Conservation (phyloP, 805 yeast genomes). For the Barnettozyma botsteinii region DNA sequence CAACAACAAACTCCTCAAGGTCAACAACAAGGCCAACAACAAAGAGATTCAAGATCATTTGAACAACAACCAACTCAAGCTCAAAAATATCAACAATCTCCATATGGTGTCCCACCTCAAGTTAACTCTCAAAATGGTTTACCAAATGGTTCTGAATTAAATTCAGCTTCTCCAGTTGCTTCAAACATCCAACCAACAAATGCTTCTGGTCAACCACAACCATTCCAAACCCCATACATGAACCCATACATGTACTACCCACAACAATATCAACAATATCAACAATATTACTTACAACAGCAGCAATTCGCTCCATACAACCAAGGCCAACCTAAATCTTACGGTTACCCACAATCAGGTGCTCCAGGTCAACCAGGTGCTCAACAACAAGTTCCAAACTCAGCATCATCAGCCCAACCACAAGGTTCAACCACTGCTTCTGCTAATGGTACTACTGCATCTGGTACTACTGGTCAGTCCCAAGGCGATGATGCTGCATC, state of each 20-base stretch:
- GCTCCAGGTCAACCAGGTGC: conserved; percentile 8
- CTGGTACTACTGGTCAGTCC: conserved; percentile 11
- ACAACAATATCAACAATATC: conserved; percentile 14
- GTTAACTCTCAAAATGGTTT: conserved; percentile 12
- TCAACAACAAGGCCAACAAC: conserved; percentile 10
- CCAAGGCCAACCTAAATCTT: conserved; percentile 20
- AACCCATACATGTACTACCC: conserved; percentile 26
- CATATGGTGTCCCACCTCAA: conserved; percentile 25
- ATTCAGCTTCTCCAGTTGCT: conserved; percentile 25
- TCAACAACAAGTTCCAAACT: conserved; percentile 7
- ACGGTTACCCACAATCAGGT: conserved; percentile 13
- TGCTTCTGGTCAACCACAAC: conserved; percentile 20
- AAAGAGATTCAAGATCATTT: conserved; percentile 9
- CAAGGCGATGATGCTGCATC: conserved; percentile 14
- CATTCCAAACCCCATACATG: conserved; percentile 20
- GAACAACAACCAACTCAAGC: conserved; percentile 14
- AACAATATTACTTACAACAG: conserved; percentile 12
- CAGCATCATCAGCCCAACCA: conserved; percentile 12
- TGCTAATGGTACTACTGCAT: conserved; percentile 11
- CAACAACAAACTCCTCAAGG: conserved; percentile 11
- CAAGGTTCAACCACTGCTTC: conserved; percentile 11
- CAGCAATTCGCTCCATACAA: conserved; percentile 12
- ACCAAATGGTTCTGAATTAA: conserved; percentile 16
- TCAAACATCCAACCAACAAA: conserved; percentile 25
- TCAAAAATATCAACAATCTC: conserved; percentile 24